Evolutionary conservation across 768 basidiomycete species (phyloP).

Genomic region (Suillus occidentalis): DNA sequence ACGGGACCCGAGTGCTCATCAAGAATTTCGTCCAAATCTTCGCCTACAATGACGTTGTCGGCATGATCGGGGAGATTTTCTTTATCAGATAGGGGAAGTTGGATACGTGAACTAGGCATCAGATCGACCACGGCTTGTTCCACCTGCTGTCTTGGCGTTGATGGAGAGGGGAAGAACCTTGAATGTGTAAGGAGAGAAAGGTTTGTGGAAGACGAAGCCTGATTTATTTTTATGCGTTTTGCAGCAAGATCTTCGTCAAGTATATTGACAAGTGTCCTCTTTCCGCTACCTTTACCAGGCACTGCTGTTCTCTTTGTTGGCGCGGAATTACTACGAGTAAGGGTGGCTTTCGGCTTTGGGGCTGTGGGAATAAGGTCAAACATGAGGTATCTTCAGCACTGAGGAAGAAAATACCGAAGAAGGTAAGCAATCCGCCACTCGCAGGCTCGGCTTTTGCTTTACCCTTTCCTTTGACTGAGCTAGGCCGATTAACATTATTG

Average conservation of each 20-base stretch:
- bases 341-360: constrained; percentile 26
- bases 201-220: constrained; percentile 21
- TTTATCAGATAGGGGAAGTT: constrained; percentile 33
- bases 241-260: constrained; percentile 62
- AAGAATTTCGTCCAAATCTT: constrained; percentile 41
- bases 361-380: constrained; percentile 34
- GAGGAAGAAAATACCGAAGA: constrained; percentile 51
- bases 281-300: constrained; percentile 67
- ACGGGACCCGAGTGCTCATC: constrained; percentile 44
- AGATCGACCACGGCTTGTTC: constrained; percentile 18
- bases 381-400: constrained; percentile 37
- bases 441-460: constrained; percentile 34
- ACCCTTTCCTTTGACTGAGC: constrained; percentile 45
- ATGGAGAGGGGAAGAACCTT: constrained; percentile 36
- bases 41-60: constrained; percentile 40
- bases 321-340: constrained; percentile 28
- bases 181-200: constrained; percentile 30
- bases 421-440: constrained; percentile 50
- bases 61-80: constrained; percentile 42
- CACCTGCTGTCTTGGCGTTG: constrained; percentile 2
- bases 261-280: constrained; percentile 69
- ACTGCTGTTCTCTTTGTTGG: constrained; percentile 24
- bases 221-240: constrained; percentile 48
- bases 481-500: constrained; percentile 25
- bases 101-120: constrained; percentile 33